Conservation (phyloP, 371 early-diverging fungal species). For the Mortierella sp. region DNA sequence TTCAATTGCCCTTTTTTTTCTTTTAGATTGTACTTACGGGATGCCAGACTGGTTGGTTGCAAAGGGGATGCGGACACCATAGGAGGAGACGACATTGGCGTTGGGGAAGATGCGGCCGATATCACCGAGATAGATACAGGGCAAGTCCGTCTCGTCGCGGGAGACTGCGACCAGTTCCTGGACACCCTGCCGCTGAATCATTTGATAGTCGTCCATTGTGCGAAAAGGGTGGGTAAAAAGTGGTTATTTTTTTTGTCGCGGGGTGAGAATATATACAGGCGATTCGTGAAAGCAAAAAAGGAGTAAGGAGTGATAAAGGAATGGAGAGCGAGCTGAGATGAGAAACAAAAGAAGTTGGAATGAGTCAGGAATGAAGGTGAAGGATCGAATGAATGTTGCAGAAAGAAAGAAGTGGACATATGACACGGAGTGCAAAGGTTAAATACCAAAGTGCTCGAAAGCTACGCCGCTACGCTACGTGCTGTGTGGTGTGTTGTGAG, state of each 20-base stretch:
- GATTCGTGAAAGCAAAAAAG: neutral
- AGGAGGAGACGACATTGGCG: constrained; percentile 30
- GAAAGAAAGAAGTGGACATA: no score
- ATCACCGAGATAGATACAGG: constrained; percentile 41
- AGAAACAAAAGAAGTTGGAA: neutral
- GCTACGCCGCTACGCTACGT: neutral
- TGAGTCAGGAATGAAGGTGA: no score
- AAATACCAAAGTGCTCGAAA: neutral
- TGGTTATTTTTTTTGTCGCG: neutral
- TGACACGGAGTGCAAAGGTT: neutral
- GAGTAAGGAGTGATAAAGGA: neutral
- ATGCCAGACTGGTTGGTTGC: neutral
- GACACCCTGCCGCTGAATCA: constrained; percentile 28
- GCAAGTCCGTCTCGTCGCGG: constrained; percentile 38
- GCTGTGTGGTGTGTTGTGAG: neutral
- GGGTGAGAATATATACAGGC: neutral
- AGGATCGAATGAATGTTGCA: no score
- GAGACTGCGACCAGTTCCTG: constrained; percentile 37
- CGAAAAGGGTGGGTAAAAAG: neutral
- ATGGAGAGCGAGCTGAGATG: no score
- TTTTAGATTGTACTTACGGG: constrained; percentile 27
- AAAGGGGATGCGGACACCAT: constrained; percentile 39
- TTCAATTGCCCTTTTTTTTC: neutral
- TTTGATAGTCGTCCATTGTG: constrained; percentile 39
- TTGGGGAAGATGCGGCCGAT: constrained; percentile 40